Base-by-base conservation (phyloP, 306 rosid genomes). In the Luffa acutangula region DNA sequence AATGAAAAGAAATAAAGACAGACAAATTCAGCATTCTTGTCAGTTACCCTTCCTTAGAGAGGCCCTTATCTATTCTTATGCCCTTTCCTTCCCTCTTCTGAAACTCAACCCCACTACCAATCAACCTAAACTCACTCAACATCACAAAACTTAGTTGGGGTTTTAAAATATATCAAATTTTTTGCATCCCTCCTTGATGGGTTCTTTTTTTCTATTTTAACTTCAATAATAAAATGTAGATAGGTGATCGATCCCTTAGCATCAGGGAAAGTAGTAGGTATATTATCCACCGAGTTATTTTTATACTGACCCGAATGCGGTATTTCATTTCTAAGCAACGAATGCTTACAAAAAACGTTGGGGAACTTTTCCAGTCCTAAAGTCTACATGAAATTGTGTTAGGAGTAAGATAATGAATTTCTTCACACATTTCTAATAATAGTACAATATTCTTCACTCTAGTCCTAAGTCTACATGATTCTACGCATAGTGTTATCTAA, bases 21-120 rank as follows among this genome's bases (percentile, higher is more conserved):
- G 56, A 77, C 79, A 77, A 77, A 77, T 60, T 18, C 69, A 58
- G 43, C 20, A 43, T 58, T 62, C 58, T 45, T 78, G 80, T 78
- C 80, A 78, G 74, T 57, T 13, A 10, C 80, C 66, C 46, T 62
- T 63, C 66, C 46, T 62, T 63, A 63, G 43, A 65, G 72, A 58
- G 75, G 34, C 34, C 51, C 74, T 66, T 76, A 54, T 76, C 64
- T 53, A 52, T 73, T 1, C 17, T n/a, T 51, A 37, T 66, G 15
- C 76, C 52, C 3, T 46, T 54, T 54, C 21, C 9, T 54, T 8
- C 21, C 59, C 49, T 33, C 25, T 25, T 76, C 21, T 78, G 7
- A 77, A 77, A 41, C 51, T 43, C 42, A 58, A 60, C 77, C 77
- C 76, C 76, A 71, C 75, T 59, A 59, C 71, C 71, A 34, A 63